These are phyloP conservation scores for Cystobasidium slooffiae DNA, from an alignment of 1,284 basidiomycete species.

Conservation along the genomic window DNA sequence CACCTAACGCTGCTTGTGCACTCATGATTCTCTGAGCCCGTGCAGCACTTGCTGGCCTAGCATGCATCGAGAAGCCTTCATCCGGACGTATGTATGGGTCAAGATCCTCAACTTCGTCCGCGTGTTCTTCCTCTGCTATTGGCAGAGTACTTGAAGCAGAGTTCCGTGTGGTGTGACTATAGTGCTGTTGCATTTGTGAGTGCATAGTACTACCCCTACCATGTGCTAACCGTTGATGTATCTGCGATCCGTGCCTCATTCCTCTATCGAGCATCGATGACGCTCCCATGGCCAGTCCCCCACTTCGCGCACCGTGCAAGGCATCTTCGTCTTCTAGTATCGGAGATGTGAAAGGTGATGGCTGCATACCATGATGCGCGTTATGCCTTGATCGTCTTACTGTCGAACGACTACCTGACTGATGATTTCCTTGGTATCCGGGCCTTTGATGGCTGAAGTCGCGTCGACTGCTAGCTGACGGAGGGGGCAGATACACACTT, in stretches of 20 bases:
- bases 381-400: not conserved
- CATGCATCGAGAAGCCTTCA: not conserved
- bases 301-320: not conserved
- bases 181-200: not conserved
- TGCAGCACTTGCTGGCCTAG: no score
- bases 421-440: not conserved
- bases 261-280: constrained; percentile 8
- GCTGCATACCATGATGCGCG: not conserved
- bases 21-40: no score
- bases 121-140: not conserved
- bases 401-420: not conserved
- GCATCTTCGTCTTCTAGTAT: constrained; percentile 34
- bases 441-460: constrained; percentile 9
- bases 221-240: not conserved
- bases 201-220: not conserved
- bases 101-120: not conserved
- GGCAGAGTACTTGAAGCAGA: no score
- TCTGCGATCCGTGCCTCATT: not conserved
- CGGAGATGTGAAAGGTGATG: constrained; percentile 32
- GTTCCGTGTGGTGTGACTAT: not conserved
- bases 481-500: constrained; percentile 11
- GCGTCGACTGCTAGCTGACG: not conserved
- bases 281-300: not conserved
- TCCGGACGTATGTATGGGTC: constrained; percentile 32
- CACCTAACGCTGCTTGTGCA: no score